Evolutionary conservation across 23 red algal genomes (phyloP).

Genomic region (Gracilaria caudata): DNA sequence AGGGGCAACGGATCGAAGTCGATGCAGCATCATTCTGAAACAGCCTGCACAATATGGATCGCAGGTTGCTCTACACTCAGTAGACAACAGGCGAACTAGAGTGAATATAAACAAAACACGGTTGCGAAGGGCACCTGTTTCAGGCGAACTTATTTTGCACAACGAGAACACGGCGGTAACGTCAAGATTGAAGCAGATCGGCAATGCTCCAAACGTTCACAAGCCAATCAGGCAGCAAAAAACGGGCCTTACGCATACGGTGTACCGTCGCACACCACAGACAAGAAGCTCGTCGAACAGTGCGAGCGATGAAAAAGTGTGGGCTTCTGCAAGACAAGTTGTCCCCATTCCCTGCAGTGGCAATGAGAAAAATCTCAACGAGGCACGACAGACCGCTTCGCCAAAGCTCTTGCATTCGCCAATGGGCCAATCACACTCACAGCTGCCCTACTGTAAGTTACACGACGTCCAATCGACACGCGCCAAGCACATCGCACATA

Average conservation of each 20-base stretch:
- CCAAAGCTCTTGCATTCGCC: background rate
- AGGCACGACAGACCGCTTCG: too few species aligned
- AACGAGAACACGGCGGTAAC: background rate
- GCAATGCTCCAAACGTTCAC: background rate
- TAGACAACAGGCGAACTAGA: background rate
- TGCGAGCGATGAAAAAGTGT: too few species aligned
- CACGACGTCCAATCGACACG: background rate
- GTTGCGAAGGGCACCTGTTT: background rate
- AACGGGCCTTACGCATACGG: background rate
- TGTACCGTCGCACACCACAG: background rate
- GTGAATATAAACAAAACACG: background rate
- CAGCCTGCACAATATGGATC: background rate
- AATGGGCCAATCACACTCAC: background rate
- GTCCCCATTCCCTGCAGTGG: background rate
- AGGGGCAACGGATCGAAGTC: constrained; percentile 20
- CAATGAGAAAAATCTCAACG: background rate
- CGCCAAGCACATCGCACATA: background rate
- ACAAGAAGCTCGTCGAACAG: background rate
- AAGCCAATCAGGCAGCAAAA: background rate
- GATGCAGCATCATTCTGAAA: background rate
- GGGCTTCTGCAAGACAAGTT: background rate
- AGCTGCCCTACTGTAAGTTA: background rate
- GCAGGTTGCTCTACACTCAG: background rate
- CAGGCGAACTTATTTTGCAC: background rate
- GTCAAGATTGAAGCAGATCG: background rate